Percentiles rank a stretch among this genome's conserved stretches.
Evolutionary conservation across 495 filamentous ascomycete species (phyloP).

Genomic region (Aspergillus bridgeri): DNA sequence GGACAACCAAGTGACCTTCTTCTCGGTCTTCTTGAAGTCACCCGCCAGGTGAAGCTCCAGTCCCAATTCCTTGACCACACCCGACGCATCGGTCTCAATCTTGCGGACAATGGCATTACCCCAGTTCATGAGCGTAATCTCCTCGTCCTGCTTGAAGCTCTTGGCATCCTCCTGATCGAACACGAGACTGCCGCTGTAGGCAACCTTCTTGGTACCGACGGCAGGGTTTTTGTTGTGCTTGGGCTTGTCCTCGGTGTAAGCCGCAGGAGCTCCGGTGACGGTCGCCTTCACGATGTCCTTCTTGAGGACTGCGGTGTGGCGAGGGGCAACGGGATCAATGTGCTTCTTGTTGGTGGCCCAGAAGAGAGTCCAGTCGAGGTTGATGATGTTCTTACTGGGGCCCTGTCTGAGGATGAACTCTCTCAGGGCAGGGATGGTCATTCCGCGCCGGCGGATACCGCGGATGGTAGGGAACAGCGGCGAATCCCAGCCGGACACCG

Average conservation of each 20-base stretch:
- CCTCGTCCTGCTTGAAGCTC: conserved; percentile 77
- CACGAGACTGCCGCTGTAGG: conserved; percentile 65
- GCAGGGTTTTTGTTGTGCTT: conserved; percentile 84
- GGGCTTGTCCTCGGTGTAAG: conserved; percentile 70
- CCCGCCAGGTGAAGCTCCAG: conserved; percentile 81
- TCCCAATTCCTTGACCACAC: conserved; percentile 62
- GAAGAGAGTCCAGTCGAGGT: conserved; percentile 86
- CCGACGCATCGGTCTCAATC: conserved; percentile 56
- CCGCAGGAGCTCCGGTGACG: conserved; percentile 64
- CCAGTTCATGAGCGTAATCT: conserved; percentile 95
- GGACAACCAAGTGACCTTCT: conserved; percentile 92
- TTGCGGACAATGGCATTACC: conserved; percentile 85
- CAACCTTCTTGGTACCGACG: conserved; percentile 80
- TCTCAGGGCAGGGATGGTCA: conserved; percentile 83
- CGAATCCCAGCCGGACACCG: conserved; percentile 92
- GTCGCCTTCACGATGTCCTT: conserved; percentile 64
- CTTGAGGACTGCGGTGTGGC: conserved; percentile 75
- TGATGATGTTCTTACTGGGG: conserved; percentile 81
- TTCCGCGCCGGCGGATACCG: conserved; percentile 81
- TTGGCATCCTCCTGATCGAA: conserved; percentile 85
- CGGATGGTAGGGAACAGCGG: conserved; percentile 93
- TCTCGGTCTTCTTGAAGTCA: conserved; percentile 89
- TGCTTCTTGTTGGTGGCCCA: conserved; percentile 96
- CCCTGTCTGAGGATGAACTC: conserved; percentile 95
- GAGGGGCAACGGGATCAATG: conserved; percentile 82